Base-by-base conservation (phyloP, 2,329 filamentous ascomycete species). In the Aspergillus proliferans region DNA sequence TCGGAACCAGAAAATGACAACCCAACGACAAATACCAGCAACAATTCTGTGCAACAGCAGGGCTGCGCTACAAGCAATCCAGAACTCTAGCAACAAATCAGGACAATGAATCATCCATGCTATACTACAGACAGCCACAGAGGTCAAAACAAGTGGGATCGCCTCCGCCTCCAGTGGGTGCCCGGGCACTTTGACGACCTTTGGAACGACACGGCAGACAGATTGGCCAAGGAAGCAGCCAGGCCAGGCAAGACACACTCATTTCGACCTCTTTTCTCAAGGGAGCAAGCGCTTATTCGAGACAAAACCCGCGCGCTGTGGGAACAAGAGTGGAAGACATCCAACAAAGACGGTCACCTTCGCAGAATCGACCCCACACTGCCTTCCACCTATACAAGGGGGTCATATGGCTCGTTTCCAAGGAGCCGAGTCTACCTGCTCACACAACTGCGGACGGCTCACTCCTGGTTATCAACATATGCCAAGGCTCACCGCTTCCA, bases 401-500 rank as follows among this genome's bases (percentile, higher is more conserved):
- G 49, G 10, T 36, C 52, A 3, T 61, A 59, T 38, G 36, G 51
- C 40, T 46, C 44, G 8, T 51, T 60, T 1, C 48, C 56, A 4
- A 43, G 50, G 24, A 51, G 50, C 43, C 51, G 41, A 53, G 15
- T 15, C 15, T 60, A 57, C 46, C 43, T 58, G 9, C 48, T 57
- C 6, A 52, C 47, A 2, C 54, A 61, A 43, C 47, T 61, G 6
- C 52, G 51, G 15, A 60, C 54, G 0, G 51, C 54, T 34, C 52
- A 61, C 45, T 58, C 48, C 8, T 60, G 51, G 59, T 49, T 61
- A 33, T 49, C 52, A 46, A 49, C 47, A 22, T 46, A 55, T 41
- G 38, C 24, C 15, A 57, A 52, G 41, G 15, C 41, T 10, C 22
- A 44, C 30, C 24, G 38, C 39, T 53, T 50, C 43, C 18, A 19